These are phyloP conservation scores for Leavenworthia alabamica DNA, from an alignment of 345 rosid genomes.

Conservation along the genomic window DNA sequence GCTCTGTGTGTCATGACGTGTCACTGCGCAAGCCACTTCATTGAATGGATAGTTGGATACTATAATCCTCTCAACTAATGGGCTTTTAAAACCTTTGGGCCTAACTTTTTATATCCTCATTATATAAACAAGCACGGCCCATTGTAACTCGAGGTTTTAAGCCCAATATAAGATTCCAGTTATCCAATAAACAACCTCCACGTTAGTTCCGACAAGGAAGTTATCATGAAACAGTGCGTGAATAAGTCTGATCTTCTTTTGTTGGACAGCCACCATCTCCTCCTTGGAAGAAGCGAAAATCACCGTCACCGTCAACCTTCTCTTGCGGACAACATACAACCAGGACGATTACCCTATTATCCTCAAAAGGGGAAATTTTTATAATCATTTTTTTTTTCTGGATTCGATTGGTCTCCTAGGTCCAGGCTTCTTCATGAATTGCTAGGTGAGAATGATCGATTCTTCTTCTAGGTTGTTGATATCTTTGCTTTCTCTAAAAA, in stretches of 20 bases:
- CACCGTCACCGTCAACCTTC: slow-evolving; percentile 18
- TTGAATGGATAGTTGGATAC: too few species aligned
- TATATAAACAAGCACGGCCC: too few species aligned
- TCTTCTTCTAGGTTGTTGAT: slow-evolving; percentile 5
- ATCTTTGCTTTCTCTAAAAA: neutral
- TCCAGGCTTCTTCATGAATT: slow-evolving; percentile 8
- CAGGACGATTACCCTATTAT: too few species aligned
- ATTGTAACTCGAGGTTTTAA: too few species aligned
- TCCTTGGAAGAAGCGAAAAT: neutral
- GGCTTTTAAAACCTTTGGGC: too few species aligned
- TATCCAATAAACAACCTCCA: slow-evolving; percentile 1
- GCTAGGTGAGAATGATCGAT: slow-evolving; percentile 22
- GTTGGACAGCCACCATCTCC: slow-evolving; percentile 21
- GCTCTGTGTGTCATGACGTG: slow-evolving; percentile 33
- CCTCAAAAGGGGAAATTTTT: too few species aligned
- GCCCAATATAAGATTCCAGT: neutral
- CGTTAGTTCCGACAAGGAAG: slow-evolving; percentile 1
- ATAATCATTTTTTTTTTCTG: neutral
- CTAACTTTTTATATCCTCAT: too few species aligned
- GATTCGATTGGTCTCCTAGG: slow-evolving; percentile 22
- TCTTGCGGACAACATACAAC: too few species aligned
- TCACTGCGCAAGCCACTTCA: slow-evolving; percentile 31
- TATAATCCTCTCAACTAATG: slow-evolving; percentile 3
- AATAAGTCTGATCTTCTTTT: slow-evolving; percentile 19
- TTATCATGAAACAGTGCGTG: slow-evolving; percentile 1